Evolutionary conservation across 768 basidiomycete species (phyloP), one percentile per base, ranked within the genome.

Genomic region (Pleurotus cornucopiae): DNA sequence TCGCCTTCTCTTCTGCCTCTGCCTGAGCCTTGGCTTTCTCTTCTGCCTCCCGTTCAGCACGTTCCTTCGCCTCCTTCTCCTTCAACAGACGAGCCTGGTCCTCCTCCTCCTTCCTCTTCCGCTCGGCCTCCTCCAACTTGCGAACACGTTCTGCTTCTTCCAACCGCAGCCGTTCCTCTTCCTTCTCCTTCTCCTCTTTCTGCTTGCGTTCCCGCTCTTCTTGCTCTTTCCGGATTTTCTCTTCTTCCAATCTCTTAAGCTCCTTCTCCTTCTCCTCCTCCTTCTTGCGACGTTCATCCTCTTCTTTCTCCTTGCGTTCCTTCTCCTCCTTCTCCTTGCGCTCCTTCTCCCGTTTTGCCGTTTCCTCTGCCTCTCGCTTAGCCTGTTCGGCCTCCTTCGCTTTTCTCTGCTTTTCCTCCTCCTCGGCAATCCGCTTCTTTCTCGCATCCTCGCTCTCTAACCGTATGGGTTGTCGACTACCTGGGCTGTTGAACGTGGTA

Each of bases 371-470:
- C n/a, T 53, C 51, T 4, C 38, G 13, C 39, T 53, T 40, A 6
- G 51, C 51, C n/a, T 72, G 71, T 45, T 68, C 69, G 20, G 64
- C 66, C 13, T 64, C 68, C 58, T 69, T 66, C 38, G 59, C 63
- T 62, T 64, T 64, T 40, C 68, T 68, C 54, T 71, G 64, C 58
- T 73, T 69, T 61, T 70, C 61, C 55, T 75, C 69, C 62, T 78
- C 77, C 56, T 75, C 73, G 18, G 75, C 77, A 60, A 78, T 60
- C 12, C 82, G 72, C 66, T 71, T 75, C 64, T 70, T 72, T 65
- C 77, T 80, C 4, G 74, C 73, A 55, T 83, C 79, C 61, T 76
- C 74, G 12, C 73, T 84, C 73, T 91, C 88, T 59, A 91, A 80
- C 58, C 88, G 79, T 26, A 91, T 73, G 47, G 73, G 71, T 0